phyloP scores from a whole-genome alignment of 495 filamentous ascomycete species.

The Penicillium nucicola region DNA sequence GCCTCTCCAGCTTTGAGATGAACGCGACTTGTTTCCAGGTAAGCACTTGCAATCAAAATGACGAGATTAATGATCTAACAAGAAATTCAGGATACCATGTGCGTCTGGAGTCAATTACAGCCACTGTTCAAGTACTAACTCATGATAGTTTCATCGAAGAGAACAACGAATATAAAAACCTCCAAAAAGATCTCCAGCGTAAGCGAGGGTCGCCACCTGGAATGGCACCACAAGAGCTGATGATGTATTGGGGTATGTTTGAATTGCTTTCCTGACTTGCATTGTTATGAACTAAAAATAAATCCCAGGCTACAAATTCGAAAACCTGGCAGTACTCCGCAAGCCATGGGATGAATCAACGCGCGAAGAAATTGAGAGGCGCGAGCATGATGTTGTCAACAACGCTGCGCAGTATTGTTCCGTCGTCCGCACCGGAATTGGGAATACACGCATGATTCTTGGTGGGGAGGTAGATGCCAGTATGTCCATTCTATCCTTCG shows the following conservation, averaged over 20 bases:
- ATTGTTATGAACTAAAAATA: conserved; percentile 7
- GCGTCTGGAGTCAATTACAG: conserved; percentile 26
- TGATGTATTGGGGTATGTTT: conserved; percentile 60
- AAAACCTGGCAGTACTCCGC: conserved; percentile 74
- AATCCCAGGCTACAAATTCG: conserved; percentile 97
- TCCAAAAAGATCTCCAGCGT: conserved; percentile 48
- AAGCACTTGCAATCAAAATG: conserved; percentile 23
- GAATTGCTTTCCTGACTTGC: neutral
- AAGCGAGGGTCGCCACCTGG: conserved; percentile 51
- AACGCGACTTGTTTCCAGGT: conserved; percentile 90
- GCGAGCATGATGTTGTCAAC: conserved; percentile 67
- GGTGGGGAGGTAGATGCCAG: conserved; percentile 96
- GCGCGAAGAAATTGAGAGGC: conserved; percentile 72
- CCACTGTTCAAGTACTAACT: conserved; percentile 5
- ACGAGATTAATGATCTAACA: conserved; percentile 14
- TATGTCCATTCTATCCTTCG: conserved; percentile 33
- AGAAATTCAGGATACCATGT: conserved; percentile 69
- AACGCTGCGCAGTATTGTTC: conserved; percentile 95
- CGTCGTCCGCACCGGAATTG: conserved; percentile 82
- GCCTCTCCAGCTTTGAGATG: conserved; percentile 77
- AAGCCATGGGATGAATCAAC: conserved; percentile 66
- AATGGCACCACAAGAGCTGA: conserved; percentile 59
- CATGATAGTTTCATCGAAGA: conserved; percentile 84
- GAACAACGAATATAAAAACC: conserved; percentile 65
- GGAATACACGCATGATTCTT: conserved; percentile 64